Conservation (phyloP, 495 filamentous ascomycete genomes). For the Annulohypoxylon maeteangense region DNA sequence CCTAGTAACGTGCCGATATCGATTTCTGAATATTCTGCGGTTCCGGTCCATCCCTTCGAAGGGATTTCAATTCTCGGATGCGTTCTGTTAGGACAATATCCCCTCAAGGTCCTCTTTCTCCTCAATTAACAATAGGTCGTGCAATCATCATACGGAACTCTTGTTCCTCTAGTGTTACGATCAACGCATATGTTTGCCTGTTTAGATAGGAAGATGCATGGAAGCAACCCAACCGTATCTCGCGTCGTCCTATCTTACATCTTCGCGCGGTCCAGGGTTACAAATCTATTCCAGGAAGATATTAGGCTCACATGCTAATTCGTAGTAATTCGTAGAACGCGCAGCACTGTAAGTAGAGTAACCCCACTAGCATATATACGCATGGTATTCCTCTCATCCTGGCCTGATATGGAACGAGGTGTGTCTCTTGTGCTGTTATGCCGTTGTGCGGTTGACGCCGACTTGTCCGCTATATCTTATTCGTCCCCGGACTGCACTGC, state of each 20-base stretch:
- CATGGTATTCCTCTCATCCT: background rate
- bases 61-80: background rate
- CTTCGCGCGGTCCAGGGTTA: slow-evolving; percentile 11
- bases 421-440: slow-evolving; percentile 16
- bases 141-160: slow-evolving; percentile 20
- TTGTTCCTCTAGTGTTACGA: slow-evolving; percentile 27
- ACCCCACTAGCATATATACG: slow-evolving; percentile 11
- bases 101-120: background rate
- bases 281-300: slow-evolving; percentile 14
- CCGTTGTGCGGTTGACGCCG: slow-evolving; percentile 9
- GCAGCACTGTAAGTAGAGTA: background rate
- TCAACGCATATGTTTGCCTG: slow-evolving; percentile 20
- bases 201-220: slow-evolving; percentile 29
- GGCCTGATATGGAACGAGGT: slow-evolving; percentile 27
- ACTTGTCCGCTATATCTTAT: background rate
- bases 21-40: slow-evolving; percentile 12
- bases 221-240: slow-evolving; percentile 41
- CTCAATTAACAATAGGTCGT: slow-evolving; percentile 8
- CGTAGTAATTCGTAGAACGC: slow-evolving; percentile 14
- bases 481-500: background rate
- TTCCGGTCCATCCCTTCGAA: slow-evolving; percentile 12
- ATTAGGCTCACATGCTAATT: slow-evolving; percentile 26
- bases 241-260: slow-evolving; percentile 25
- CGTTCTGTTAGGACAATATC: slow-evolving; percentile 3
- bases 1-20: background rate